These are phyloP conservation scores for Saccharata proteae DNA, from an alignment of 2,329 filamentous ascomycete species.

Conservation along the genomic window DNA sequence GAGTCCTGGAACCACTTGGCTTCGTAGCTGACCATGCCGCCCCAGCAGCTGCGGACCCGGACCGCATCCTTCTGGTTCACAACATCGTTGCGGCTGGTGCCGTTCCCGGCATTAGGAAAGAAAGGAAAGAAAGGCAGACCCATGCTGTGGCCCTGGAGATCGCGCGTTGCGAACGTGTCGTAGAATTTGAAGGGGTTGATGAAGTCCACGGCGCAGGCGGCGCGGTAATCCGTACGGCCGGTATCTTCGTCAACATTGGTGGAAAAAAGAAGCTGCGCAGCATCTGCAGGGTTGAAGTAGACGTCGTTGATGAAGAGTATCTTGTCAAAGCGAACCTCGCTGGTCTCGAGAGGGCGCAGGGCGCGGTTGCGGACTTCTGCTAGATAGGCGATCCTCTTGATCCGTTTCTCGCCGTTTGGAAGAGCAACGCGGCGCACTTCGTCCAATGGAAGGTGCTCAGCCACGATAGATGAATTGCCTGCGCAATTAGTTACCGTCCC, in stretches of 20 bases:
- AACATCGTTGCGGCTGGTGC: slow-evolving; percentile 47
- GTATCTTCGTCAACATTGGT: slow-evolving; percentile 41
- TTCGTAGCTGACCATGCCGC: slow-evolving; percentile 60
- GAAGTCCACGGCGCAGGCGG: slow-evolving; percentile 61
- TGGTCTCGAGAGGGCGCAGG: slow-evolving; percentile 47
- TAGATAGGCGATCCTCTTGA: slow-evolving; percentile 63
- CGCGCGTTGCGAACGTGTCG: slow-evolving; percentile 61
- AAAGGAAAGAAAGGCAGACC: slow-evolving; percentile 58
- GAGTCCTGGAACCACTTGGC: slow-evolving; percentile 42
- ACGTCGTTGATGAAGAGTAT: slow-evolving; percentile 57
- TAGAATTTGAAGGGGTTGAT: slow-evolving; percentile 57
- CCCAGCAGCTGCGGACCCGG: slow-evolving; percentile 63
- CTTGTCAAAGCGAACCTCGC: slow-evolving; percentile 45
- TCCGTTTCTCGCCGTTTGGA: slow-evolving; percentile 48
- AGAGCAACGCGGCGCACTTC: slow-evolving; percentile 47
- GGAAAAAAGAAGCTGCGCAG: slow-evolving; percentile 50
- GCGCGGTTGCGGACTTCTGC: slow-evolving; percentile 62
- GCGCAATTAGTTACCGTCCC: not conserved
- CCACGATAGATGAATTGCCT: slow-evolving; percentile 41
- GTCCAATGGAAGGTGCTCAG: slow-evolving; percentile 46
- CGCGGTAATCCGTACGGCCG: slow-evolving; percentile 47
- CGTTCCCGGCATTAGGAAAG: slow-evolving; percentile 44
- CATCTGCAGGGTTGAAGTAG: slow-evolving; percentile 46
- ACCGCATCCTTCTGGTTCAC: slow-evolving; percentile 51
- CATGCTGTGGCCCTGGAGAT: slow-evolving; percentile 50